Evolutionary conservation across 331 rosid species (phyloP).

Genomic region (Quercus lobata): DNA sequence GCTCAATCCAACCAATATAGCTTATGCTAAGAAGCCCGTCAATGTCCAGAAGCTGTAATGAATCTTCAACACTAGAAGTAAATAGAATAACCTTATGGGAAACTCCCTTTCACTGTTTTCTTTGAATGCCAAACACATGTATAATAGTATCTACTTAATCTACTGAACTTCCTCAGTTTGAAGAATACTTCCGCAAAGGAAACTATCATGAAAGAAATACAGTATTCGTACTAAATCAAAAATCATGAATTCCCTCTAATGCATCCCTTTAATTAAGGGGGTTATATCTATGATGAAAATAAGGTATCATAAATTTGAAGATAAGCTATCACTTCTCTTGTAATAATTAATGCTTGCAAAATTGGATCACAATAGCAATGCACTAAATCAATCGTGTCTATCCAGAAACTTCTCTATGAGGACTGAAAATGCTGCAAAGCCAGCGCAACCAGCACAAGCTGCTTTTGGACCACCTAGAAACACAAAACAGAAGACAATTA

Average conservation of each 20-base stretch:
- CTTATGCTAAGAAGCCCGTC: too few species aligned
- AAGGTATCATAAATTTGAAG: not conserved
- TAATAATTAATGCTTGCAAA: slow-evolving; percentile 21
- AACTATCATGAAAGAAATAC: not conserved
- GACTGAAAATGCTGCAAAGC: slow-evolving; percentile 91
- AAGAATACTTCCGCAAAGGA: not conserved
- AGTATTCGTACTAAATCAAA: not conserved
- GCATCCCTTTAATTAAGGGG: not conserved
- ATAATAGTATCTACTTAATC: not conserved
- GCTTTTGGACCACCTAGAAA: slow-evolving; percentile 86
- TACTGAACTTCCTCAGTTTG: not conserved
- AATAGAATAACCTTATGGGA: too few species aligned
- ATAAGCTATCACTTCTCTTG: not conserved
- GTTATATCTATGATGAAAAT: not conserved
- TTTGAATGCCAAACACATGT: not conserved
- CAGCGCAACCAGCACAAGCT: slow-evolving; percentile 89
- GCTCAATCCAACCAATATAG: too few species aligned
- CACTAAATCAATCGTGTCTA: slow-evolving; percentile 48
- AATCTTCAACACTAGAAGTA: too few species aligned
- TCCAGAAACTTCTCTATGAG: slow-evolving; percentile 87
- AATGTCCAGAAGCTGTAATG: too few species aligned
- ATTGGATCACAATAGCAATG: slow-evolving; percentile 16
- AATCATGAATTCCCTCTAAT: not conserved
- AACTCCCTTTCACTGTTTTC: not conserved
- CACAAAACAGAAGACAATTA: slow-evolving; percentile 8